A percentile compares a stretch with the other conserved stretches of the same genome.
These are phyloP conservation scores for Leptodontidium sp. DNA, from an alignment of 2,329 filamentous ascomycete genomes.

Conservation along the genomic window DNA sequence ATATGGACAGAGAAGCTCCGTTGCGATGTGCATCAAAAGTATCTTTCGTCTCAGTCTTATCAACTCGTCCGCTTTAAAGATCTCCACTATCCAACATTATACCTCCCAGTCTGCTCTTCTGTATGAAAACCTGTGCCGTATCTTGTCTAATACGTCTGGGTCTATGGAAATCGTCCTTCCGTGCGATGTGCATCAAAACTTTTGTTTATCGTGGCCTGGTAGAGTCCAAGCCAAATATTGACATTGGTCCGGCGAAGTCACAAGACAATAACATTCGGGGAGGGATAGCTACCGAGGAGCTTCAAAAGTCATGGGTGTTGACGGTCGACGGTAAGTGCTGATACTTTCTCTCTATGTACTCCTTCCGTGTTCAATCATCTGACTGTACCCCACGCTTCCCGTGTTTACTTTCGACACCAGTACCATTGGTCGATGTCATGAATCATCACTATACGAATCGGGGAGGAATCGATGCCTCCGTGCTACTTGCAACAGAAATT, in stretches of 20 bases:
- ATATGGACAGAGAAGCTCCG: conserved; percentile 22
- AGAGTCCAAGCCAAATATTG: conserved; percentile 5
- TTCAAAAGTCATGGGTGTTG: neutral
- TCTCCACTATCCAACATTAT: conserved; percentile 14
- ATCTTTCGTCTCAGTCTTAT: conserved; percentile 6
- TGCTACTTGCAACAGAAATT: conserved; percentile 7
- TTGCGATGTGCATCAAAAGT: conserved; percentile 29
- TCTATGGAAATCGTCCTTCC: conserved; percentile 27
- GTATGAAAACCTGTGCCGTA: neutral
- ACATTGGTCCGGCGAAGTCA: neutral
- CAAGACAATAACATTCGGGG: neutral
- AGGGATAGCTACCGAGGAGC: conserved; percentile 1
- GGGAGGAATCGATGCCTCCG: conserved; percentile 29
- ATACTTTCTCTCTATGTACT: conserved; percentile 6
- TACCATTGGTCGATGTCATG: conserved; percentile 7
- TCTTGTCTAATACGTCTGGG: neutral
- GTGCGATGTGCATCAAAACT: conserved; percentile 30
- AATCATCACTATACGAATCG: conserved; percentile 7
- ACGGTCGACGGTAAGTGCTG: neutral
- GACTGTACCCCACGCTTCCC: conserved; percentile 10
- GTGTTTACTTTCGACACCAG: conserved; percentile 5
- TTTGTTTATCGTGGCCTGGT: neutral
- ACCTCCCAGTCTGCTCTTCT: neutral
- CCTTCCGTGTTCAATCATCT: conserved; percentile 14
- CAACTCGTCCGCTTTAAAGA: conserved; percentile 16